Evolutionary conservation across 1,284 basidiomycete genomes (phyloP).

Genomic region (Tilletia walkeri): DNA sequence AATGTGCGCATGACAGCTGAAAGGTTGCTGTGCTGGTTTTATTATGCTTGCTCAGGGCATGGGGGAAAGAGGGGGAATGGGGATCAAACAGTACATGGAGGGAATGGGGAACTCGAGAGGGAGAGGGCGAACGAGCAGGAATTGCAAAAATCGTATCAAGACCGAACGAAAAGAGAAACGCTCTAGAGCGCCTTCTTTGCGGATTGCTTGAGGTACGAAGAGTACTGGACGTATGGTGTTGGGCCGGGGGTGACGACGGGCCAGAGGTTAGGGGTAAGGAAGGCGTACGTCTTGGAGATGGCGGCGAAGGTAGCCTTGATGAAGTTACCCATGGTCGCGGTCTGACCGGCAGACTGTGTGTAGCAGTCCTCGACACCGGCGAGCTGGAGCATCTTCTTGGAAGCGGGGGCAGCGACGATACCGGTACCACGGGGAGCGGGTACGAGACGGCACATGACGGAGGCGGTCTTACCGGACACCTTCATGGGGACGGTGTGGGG

Average conservation of each 20-base stretch:
- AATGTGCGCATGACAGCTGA: neutral
- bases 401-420: conserved; percentile 97
- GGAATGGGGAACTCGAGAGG: neutral
- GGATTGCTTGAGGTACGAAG: conserved; percentile 15
- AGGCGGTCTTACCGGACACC: conserved; percentile 96
- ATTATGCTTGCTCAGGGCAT: conserved; percentile 16
- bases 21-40: neutral
- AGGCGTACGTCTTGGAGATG: conserved; percentile 93
- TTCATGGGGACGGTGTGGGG: conserved; percentile 99
- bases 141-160: neutral
- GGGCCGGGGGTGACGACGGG: conserved; percentile 12
- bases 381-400: conserved; percentile 93
- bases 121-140: conserved; percentile 9
- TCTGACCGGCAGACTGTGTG: conserved; percentile 96
- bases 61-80: neutral
- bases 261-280: conserved; percentile 98
- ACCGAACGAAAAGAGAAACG: neutral
- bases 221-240: conserved; percentile 20
- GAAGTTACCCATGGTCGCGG: conserved; percentile 61
- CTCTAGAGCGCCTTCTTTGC: conserved; percentile 19
- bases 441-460: conserved; percentile 98
- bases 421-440: conserved; percentile 96
- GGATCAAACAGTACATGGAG: conserved; percentile 16
- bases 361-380: conserved; percentile 92
- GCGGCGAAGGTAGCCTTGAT: conserved; percentile 82